A percentile compares a stretch with the other conserved stretches of the same genome.
phyloP scores from a whole-genome alignment of 2,329 filamentous ascomycete species.

The Ophiocordyceps unilateralis region DNA sequence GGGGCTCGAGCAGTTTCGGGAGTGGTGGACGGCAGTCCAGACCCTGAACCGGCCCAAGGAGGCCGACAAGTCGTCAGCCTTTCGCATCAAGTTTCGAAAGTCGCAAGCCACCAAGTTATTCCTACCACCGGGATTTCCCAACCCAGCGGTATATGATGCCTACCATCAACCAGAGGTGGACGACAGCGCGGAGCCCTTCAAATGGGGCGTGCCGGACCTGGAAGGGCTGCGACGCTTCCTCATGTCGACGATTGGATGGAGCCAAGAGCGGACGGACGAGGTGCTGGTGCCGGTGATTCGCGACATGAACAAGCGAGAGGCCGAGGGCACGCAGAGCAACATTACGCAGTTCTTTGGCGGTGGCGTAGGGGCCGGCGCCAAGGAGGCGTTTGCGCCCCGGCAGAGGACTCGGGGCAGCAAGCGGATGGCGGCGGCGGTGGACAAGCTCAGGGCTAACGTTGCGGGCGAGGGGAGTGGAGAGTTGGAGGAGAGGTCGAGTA shows the following conservation, averaged over 20 bases:
- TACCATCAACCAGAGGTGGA: slow-evolving; percentile 84
- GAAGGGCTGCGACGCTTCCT: slow-evolving; percentile 70
- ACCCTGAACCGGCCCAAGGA: slow-evolving; percentile 43
- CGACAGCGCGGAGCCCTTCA: slow-evolving; percentile 56
- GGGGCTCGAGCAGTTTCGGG: slow-evolving; percentile 56
- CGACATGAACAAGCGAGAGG: slow-evolving; percentile 80
- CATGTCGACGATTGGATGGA: slow-evolving; percentile 88
- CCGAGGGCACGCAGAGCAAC: slow-evolving; percentile 87
- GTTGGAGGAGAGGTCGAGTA: slow-evolving; percentile 2
- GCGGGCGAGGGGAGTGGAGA: slow-evolving; percentile 2
- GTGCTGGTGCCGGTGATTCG: slow-evolving; percentile 87
- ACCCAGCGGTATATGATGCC: slow-evolving; percentile 58
- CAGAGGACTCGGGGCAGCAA: slow-evolving; percentile 48
- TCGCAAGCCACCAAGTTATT: slow-evolving; percentile 71
- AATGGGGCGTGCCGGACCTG: slow-evolving; percentile 91
- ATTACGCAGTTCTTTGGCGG: slow-evolving; percentile 89
- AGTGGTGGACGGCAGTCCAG: slow-evolving; percentile 80
- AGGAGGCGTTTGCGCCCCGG: slow-evolving; percentile 52
- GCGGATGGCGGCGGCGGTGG: slow-evolving; percentile 60
- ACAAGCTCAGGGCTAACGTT: slow-evolving; percentile 35
- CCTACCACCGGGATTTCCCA: slow-evolving; percentile 65
- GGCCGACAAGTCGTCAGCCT: slow-evolving; percentile 41
- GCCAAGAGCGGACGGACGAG: slow-evolving; percentile 80
- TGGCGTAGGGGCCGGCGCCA: slow-evolving; percentile 47
- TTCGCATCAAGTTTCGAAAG: slow-evolving; percentile 75